A percentile compares a stretch with the other conserved stretches of the same genome.
phyloP scores from a whole-genome alignment of 2,329 filamentous ascomycete species.

The Ophioceras dolichostomum region DNA sequence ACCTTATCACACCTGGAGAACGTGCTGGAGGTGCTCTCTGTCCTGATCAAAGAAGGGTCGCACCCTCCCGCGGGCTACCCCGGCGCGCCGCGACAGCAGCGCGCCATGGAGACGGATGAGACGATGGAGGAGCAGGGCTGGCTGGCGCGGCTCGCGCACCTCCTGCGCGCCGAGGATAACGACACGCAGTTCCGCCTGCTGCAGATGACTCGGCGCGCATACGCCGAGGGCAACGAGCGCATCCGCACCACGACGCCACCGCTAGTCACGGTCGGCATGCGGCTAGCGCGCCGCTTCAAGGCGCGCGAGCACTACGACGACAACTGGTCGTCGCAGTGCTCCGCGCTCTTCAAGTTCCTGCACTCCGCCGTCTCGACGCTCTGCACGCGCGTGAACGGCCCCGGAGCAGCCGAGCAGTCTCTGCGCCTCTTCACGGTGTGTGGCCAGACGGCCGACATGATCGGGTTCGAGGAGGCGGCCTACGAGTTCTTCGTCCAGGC shows the following conservation, averaged over 20 bases:
- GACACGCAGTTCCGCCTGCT: conserved; percentile 91
- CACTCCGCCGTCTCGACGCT: conserved; percentile 78
- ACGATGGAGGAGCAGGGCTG: conserved; percentile 97
- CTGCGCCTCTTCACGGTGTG: conserved; percentile 84
- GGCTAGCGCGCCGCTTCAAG: conserved; percentile 82
- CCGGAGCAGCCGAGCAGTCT: conserved; percentile 74
- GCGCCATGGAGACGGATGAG: conserved; percentile 79
- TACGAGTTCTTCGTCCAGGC: conserved; percentile 99
- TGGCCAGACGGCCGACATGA: conserved; percentile 85
- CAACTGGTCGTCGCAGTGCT: conserved; percentile 52
- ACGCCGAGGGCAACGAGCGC: conserved; percentile 83
- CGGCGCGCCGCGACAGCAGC: conserved; percentile 53
- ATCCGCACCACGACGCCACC: conserved; percentile 94
- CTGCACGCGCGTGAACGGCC: conserved; percentile 69
- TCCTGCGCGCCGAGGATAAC: conserved; percentile 73
- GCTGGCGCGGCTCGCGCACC: conserved; percentile 84
- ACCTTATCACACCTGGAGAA: conserved; percentile 74
- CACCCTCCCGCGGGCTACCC: conserved; percentile 77
- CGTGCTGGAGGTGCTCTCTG: conserved; percentile 76
- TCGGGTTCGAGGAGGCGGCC: conserved; percentile 84
- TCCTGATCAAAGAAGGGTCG: conserved; percentile 86
- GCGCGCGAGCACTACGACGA: conserved; percentile 70
- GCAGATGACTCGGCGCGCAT: conserved; percentile 77
- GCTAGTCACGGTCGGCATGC: conserved; percentile 79
- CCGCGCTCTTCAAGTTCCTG: conserved; percentile 88